Base-by-base conservation (phyloP, 2,329 filamentous ascomycete genomes). In the Raffaelea ambrosiae region DNA sequence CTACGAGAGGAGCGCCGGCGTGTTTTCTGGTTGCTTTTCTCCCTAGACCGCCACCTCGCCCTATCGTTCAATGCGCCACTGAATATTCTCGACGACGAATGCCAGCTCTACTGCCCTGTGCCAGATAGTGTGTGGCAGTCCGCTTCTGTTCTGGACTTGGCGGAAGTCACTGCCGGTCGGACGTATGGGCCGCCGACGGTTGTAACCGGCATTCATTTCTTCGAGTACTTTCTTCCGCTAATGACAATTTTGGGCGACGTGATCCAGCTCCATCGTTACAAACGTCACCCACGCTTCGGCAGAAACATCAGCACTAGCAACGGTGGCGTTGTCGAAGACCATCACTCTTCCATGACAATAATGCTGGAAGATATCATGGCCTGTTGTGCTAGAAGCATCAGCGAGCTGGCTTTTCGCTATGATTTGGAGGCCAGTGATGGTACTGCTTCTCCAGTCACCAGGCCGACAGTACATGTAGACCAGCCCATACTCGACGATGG, bases 221-320 rank as follows among this genome's bases (percentile, higher is more conserved):
- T 74, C 41, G 71, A 73, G 50, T 74, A 68, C 50, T 74, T 75
- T 45, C 57, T 75, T 4, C 72, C 71, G 0, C 59, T 74, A 2
- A 73, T 73, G 66, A 62, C 64, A 1, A 69, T 73, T 7, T 62
- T 74, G 0, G 72, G 72, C 0, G 68, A 74, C 46, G 69, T 74
- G 8, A 69, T 74, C 38, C 67, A 74, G 40, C 57, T 72, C 4
- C 71, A 73, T 50, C 68, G 70, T 46, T 58, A 63, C 11, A 61
- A 65, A 14, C 60, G 64, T 23, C 70, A 74, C 49, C 69, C 71
- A 0, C 62, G 66, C 0, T 59, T 74, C 0, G 66, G 68, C 22
- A 18, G 36, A 8, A 18, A 9, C 22, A 53, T 52, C 11, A 54
- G 65, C n/a, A 59, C 66, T 49, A 59, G 67, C 43, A 48, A 58